A percentile compares a stretch with the other conserved stretches of the same genome.
Conservation (phyloP, 148 eudicot species). For the Nepenthes mirabilis region DNA sequence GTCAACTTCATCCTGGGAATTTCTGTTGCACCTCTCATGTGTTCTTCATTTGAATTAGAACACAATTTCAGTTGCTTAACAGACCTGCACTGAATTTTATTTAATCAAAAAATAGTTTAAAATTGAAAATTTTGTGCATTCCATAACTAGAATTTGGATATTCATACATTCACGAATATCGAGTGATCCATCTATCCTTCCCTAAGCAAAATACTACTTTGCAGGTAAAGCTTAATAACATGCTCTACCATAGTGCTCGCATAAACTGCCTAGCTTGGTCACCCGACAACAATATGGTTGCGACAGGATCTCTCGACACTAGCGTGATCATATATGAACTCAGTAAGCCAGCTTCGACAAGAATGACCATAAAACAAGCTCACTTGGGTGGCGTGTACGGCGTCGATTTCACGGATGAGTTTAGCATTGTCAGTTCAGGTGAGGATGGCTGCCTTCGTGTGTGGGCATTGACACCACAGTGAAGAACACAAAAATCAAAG, state of each 20-base stretch:
- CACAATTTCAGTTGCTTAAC: too few relatives aligned
- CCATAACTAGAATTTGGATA: too few relatives aligned
- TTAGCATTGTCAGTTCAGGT: conserved; percentile 61
- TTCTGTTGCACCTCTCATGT: too few relatives aligned
- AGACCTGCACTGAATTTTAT: too few relatives aligned
- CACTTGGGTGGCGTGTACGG: conserved; percentile 89
- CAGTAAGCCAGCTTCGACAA: conserved; percentile 60
- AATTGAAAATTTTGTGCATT: too few relatives aligned
- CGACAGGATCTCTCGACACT: conserved; percentile 90
- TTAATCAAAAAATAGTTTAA: too few relatives aligned
- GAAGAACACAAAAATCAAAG: background rate
- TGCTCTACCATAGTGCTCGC: conserved; percentile 83
- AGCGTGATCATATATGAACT: conserved; percentile 66
- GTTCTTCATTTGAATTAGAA: too few relatives aligned
- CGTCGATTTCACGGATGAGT: conserved; percentile 59
- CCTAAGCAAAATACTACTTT: conserved; percentile 3
- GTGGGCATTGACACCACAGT: conserved; percentile 56
- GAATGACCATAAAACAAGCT: conserved; percentile 78
- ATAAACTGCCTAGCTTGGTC: conserved; percentile 91
- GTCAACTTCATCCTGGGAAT: too few relatives aligned
- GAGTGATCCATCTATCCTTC: background rate
- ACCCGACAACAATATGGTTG: conserved; percentile 65
- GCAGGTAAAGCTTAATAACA: conserved; percentile 86
- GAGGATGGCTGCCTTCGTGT: conserved; percentile 87
- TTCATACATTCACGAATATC: too few relatives aligned